Evolutionary conservation across 169 alveolate genomes (phyloP), one percentile per base, ranked within the genome.

Genomic region (Eimeria brunetti): DNA sequence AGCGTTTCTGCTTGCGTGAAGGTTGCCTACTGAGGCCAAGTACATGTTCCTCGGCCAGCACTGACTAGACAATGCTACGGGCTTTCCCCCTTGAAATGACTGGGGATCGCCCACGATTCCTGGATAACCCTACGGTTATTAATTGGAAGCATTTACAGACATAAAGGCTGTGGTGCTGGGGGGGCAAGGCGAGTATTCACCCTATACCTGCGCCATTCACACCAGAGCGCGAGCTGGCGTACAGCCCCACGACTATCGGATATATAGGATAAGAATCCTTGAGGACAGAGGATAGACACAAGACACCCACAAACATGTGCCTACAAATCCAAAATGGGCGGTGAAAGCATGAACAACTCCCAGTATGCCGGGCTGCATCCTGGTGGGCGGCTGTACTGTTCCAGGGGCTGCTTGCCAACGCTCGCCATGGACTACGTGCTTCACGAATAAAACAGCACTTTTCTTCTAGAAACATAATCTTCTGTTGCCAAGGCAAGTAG

Each of bases 321-420:
- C 75, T 27, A 22, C 75, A 64, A 64, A 0, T 41, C 41, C 41
- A 64, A n/a, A 27, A 64, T 0, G 75, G 18, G 9, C 9, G 11
- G 22, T 64, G 36, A 64, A 27, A 64, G 16, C 75, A 64, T 7
- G 7, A 64, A n/a, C 38, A 27, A 36, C 41, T 8, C 75, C 9
- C 41, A 27, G 18, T 41, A 27, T 64, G 16, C 16, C 75, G 75
- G 38, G 44, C 38, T 62, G 9, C 73, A 62, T 12, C 16, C 2
- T 64, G 44, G 14, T 27, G 20, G 75, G 44, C 44, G 36, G 41
- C 75, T 0, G 8, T 8, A 2, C 9, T n/a, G 75, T 64, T 36
- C 75, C 58, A 73, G 84, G 84, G 56, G 84, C 84, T 73, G 84
- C 56, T 73, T 12, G 33, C 33, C 53, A 36, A 53, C 33, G 56